These are phyloP conservation scores for Myxozyma monticola DNA, from an alignment of 805 yeast genomes.

Conservation along the genomic window DNA sequence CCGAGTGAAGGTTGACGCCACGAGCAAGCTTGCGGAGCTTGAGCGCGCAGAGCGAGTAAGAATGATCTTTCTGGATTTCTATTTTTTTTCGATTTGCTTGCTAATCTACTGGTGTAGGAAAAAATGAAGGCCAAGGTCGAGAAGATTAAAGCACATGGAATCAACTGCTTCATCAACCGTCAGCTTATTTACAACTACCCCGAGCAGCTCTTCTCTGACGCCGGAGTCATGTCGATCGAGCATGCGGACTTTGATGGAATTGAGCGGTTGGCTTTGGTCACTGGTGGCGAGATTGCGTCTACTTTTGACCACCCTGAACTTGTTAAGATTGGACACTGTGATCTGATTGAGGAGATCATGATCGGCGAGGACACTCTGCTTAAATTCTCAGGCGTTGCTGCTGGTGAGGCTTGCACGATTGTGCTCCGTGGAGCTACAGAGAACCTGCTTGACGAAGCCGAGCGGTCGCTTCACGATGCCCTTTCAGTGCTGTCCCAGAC, in stretches of 20 bases:
- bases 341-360: slow-evolving; percentile 82
- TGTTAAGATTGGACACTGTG: slow-evolving; percentile 86
- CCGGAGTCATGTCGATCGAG: slow-evolving; percentile 86
- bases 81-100: no score
- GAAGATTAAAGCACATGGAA: slow-evolving; percentile 81
- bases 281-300: slow-evolving; percentile 97
- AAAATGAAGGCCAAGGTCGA: slow-evolving; percentile 90
- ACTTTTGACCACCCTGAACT: slow-evolving; percentile 91
- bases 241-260: slow-evolving; percentile 99
- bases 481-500: slow-evolving; percentile 93
- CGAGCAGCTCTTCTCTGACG: slow-evolving; percentile 87
- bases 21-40: slow-evolving; percentile 88
- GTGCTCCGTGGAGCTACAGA: slow-evolving; percentile 97
- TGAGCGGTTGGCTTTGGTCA: slow-evolving; percentile 91
- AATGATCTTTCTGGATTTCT: no score
- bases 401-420: slow-evolving; percentile 94
- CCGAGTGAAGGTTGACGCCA: slow-evolving; percentile 92
- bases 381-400: slow-evolving; percentile 91
- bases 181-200: slow-evolving; percentile 98
- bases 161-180: slow-evolving; percentile 89
- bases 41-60: slow-evolving; percentile 96
- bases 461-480: slow-evolving; percentile 95
- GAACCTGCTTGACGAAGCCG: slow-evolving; percentile 93
- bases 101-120: slow-evolving; percentile 39
- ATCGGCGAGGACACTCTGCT: slow-evolving; percentile 91